Evolutionary conservation across 495 filamentous ascomycete species (phyloP).

Genomic region (Bacidia rubella): DNA sequence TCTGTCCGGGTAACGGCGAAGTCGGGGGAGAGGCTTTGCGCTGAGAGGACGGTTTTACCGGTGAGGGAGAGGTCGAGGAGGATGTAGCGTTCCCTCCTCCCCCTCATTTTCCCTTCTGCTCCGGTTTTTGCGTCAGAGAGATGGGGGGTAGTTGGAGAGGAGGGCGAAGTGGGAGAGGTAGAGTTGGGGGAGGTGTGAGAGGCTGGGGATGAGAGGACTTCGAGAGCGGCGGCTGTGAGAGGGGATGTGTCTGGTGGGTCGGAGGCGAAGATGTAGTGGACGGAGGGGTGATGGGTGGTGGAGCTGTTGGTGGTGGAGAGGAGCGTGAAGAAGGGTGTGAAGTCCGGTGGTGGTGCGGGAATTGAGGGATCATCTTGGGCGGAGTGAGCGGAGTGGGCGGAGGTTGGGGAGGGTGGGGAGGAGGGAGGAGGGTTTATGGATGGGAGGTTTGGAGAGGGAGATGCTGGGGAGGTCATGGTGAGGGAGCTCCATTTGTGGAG

Average conservation of each 20-base stretch:
- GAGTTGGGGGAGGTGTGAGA: slow-evolving; percentile 5
- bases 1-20: slow-evolving; percentile 42
- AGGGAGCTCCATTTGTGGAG: slow-evolving; percentile 4
- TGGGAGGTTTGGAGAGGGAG: slow-evolving; percentile 22
- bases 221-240: slow-evolving; percentile 41
- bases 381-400: slow-evolving; percentile 15
- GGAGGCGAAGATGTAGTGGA: slow-evolving; percentile 84
- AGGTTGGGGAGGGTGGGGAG: slow-evolving; percentile 8
- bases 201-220: slow-evolving; percentile 23
- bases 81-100: slow-evolving; percentile 35
- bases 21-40: slow-evolving; percentile 35
- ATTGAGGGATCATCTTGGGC: slow-evolving; percentile 17
- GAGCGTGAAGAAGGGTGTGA: slow-evolving; percentile 41
- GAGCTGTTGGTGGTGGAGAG: slow-evolving; percentile 31
- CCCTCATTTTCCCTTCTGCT: slow-evolving; percentile 2
- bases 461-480: slow-evolving; percentile 5
- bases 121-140: neutral
- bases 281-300: slow-evolving; percentile 56
- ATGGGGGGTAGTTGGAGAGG: neutral
- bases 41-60: slow-evolving; percentile 30
- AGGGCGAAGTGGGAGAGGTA: slow-evolving; percentile 4
- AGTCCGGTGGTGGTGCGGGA: slow-evolving; percentile 16
- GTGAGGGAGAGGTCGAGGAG: slow-evolving; percentile 38
- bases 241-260: slow-evolving; percentile 52
- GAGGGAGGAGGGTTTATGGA: slow-evolving; percentile 7